Evolutionary conservation across 768 basidiomycete genomes (phyloP).

Genomic region (Rhodotorula diobovata): DNA sequence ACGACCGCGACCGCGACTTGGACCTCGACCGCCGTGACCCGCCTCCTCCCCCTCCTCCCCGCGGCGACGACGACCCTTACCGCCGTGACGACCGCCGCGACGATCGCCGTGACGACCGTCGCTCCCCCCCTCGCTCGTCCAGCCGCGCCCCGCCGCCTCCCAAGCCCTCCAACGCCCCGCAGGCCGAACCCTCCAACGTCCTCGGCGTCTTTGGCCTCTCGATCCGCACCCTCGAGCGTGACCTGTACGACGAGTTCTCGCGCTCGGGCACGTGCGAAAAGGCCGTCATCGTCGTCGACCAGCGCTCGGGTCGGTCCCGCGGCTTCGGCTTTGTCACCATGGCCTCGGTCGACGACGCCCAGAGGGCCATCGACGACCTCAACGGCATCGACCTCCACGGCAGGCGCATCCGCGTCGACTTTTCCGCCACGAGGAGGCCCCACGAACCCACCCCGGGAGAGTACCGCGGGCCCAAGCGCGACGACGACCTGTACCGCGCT

Average conservation of each 20-base stretch:
- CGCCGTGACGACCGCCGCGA: neutral
- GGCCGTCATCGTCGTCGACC: conserved; percentile 88
- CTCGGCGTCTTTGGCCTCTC: conserved; percentile 98
- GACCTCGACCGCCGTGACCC: too few species aligned
- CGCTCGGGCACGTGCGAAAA: conserved; percentile 86
- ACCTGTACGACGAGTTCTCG: conserved; percentile 88
- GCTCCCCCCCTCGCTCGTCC: neutral
- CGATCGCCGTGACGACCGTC: neutral
- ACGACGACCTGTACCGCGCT: conserved; percentile 53
- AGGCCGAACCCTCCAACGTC: conserved; percentile 61
- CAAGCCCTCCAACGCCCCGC: conserved; percentile 20
- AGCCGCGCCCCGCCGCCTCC: conserved; percentile 49
- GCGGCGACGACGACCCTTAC: too few species aligned
- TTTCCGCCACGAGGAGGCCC: conserved; percentile 85
- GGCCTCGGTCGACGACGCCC: conserved; percentile 79
- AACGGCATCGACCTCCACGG: conserved; percentile 94
- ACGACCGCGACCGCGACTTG: too few species aligned
- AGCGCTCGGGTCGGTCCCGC: conserved; percentile 77
- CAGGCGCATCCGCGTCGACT: conserved; percentile 93
- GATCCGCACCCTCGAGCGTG: conserved; percentile 86
- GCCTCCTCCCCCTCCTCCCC: neutral
- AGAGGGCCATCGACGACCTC: conserved; percentile 77
- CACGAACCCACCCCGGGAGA: conserved; percentile 96
- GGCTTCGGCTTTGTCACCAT: conserved; percentile 98
- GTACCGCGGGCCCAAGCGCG: conserved; percentile 73